These are phyloP conservation scores for Malassezia equina DNA, from an alignment of 1,284 basidiomycete genomes.

Conservation along the genomic window DNA sequence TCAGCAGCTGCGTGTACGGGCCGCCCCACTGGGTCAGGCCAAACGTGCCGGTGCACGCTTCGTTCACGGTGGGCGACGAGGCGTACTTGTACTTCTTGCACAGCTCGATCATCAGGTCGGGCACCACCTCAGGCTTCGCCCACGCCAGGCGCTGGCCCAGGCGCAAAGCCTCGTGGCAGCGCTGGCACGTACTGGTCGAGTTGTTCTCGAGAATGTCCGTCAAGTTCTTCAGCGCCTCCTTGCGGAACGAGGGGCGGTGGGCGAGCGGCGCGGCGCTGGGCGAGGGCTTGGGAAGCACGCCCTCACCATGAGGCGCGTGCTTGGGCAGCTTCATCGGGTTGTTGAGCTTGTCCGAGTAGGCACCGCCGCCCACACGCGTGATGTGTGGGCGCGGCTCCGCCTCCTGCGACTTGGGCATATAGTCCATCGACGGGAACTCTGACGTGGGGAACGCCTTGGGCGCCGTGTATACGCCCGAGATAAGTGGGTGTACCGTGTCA, in stretches of 20 bases:
- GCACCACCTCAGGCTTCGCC: constrained; percentile 58
- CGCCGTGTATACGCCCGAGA: constrained; percentile 27
- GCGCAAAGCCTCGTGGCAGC: constrained; percentile 58
- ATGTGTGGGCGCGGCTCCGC: constrained; percentile 32
- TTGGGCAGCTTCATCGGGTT: constrained; percentile 62
- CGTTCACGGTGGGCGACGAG: constrained; percentile 53
- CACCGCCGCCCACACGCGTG: constrained; percentile 28
- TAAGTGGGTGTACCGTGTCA: not conserved
- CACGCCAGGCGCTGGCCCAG: constrained; percentile 60
- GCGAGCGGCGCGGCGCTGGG: constrained; percentile 22
- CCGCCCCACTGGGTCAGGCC: constrained; percentile 25
- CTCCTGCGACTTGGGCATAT: constrained; percentile 21
- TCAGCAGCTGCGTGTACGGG: constrained; percentile 34
- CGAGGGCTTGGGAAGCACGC: constrained; percentile 28
- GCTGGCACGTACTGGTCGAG: constrained; percentile 53
- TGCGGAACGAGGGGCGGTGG: constrained; percentile 52
- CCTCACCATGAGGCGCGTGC: constrained; percentile 48
- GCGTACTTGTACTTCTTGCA: constrained; percentile 59
- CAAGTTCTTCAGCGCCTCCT: constrained; percentile 33
- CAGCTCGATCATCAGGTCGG: constrained; percentile 55
- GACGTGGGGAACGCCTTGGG: constrained; percentile 41
- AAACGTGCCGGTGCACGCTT: constrained; percentile 42
- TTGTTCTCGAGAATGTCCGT: constrained; percentile 28
- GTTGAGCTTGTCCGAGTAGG: constrained; percentile 52
- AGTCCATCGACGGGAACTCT: constrained; percentile 34